phyloP scores from a whole-genome alignment of 352 stramenopile species.

The Pythium graminicola region DNA sequence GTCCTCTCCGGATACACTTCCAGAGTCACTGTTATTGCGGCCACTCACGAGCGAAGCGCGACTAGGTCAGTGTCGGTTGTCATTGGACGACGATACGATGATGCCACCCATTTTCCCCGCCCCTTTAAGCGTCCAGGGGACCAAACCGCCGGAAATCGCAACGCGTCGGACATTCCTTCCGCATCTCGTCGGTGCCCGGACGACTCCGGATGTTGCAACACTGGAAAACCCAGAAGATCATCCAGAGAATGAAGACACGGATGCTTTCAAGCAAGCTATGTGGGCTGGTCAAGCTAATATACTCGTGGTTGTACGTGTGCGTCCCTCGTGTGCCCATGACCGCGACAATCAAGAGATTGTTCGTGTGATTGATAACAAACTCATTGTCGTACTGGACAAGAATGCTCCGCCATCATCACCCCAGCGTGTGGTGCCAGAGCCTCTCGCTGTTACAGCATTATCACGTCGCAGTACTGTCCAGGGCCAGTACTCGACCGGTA shows the following conservation, averaged over 20 bases:
- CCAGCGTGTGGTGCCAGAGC: background rate
- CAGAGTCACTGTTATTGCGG: background rate
- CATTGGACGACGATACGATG: background rate
- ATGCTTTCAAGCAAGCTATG: slow-evolving; percentile 71
- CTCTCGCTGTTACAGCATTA: background rate
- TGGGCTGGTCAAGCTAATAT: slow-evolving; percentile 86
- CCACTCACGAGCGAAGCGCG: slow-evolving; percentile 29
- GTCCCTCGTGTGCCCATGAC: slow-evolving; percentile 73
- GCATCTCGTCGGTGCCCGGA: slow-evolving; percentile 18
- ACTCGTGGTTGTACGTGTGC: slow-evolving; percentile 83
- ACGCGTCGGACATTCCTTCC: slow-evolving; percentile 22
- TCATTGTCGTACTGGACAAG: slow-evolving; percentile 80
- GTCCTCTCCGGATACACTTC: background rate
- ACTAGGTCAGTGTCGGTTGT: slow-evolving; percentile 13
- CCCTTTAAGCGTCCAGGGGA: slow-evolving; percentile 5
- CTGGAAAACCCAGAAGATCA: slow-evolving; percentile 10
- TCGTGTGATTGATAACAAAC: slow-evolving; percentile 73
- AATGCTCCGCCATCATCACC: background rate
- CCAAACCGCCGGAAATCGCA: background rate
- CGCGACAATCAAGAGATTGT: slow-evolving; percentile 68
- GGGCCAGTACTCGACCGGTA: background rate
- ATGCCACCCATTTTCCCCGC: slow-evolving; percentile 20
- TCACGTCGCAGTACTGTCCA: slow-evolving; percentile 14
- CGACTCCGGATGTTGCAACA: background rate
- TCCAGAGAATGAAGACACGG: slow-evolving; percentile 30